Conservation (phyloP, 768 basidiomycete species). For the Russula sp. region DNA sequence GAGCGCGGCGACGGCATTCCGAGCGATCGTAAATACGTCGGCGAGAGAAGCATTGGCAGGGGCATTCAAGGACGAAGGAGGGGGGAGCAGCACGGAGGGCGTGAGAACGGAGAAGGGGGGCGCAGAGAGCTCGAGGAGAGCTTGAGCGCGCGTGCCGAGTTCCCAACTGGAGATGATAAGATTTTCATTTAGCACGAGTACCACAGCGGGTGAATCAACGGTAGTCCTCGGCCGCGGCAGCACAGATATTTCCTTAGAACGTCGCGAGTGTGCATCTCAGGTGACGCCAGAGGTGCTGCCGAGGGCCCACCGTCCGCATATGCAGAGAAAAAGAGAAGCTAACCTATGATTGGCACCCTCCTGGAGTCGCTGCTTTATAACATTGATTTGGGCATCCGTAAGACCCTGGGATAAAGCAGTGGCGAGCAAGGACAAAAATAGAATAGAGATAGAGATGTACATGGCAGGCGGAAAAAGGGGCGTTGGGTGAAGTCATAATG, state of each 20-base stretch:
- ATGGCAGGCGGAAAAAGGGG: neutral
- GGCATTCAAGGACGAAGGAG: conserved; percentile 21
- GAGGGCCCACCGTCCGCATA: neutral
- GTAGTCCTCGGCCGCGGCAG: neutral
- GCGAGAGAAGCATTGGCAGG: conserved; percentile 31
- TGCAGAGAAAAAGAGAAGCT: conserved; percentile 3
- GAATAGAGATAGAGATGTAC: neutral
- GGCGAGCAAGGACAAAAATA: neutral
- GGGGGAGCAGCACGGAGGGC: conserved; percentile 26
- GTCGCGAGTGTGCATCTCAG: no score
- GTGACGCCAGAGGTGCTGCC: neutral
- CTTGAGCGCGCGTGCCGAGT: conserved; percentile 43
- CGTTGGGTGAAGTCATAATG: no score
- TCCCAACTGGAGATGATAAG: conserved; percentile 39
- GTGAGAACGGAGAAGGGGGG: conserved; percentile 41
- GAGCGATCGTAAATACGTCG: conserved; percentile 52
- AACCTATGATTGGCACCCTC: conserved; percentile 38
- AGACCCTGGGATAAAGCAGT: conserved; percentile 30
- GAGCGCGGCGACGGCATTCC: conserved; percentile 42
- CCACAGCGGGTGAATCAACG: no score
- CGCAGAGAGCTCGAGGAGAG: conserved; percentile 43
- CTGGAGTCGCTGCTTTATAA: conserved; percentile 32
- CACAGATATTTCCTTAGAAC: neutral
- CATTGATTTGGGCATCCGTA: conserved; percentile 30
- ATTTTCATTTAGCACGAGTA: neutral